Conservation (phyloP, 345 rosid species). For the Syzygium aqueum region DNA sequence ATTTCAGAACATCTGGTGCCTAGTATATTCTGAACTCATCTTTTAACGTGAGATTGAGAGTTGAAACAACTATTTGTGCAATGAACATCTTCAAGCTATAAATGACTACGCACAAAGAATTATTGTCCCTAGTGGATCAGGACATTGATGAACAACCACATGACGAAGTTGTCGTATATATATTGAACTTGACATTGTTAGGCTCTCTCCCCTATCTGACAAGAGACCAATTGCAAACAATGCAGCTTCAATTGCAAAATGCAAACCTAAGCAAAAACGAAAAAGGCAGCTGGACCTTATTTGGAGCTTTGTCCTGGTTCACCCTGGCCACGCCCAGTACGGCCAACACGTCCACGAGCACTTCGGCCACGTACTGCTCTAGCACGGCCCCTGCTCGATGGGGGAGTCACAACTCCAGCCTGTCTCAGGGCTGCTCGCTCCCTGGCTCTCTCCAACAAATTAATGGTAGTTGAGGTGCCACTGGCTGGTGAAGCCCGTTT, state of each 20-base stretch:
- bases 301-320: conserved; percentile 5
- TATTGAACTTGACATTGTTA: neutral
- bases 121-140: neutral
- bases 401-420: conserved; percentile 29
- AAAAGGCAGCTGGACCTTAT: neutral
- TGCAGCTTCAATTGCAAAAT: neutral
- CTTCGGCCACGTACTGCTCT: conserved; percentile 5
- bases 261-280: neutral
- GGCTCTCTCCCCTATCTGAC: neutral
- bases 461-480: conserved; percentile 32
- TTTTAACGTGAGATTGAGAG: neutral
- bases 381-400: conserved; percentile 26
- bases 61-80: neutral
- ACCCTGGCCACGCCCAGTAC: conserved; percentile 9
- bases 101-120: neutral
- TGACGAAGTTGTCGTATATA: neutral
- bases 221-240: neutral
- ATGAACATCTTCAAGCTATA: neutral
- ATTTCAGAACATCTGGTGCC: neutral
- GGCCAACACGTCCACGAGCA: conserved; percentile 7
- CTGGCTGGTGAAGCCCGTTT: conserved; percentile 38
- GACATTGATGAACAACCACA: neutral
- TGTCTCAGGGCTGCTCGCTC: conserved; percentile 45
- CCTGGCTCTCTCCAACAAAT: conserved; percentile 47
- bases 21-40: neutral